phyloP scores from a whole-genome alignment of 2,329 filamentous ascomycete species.

The Fusarium sp. region DNA sequence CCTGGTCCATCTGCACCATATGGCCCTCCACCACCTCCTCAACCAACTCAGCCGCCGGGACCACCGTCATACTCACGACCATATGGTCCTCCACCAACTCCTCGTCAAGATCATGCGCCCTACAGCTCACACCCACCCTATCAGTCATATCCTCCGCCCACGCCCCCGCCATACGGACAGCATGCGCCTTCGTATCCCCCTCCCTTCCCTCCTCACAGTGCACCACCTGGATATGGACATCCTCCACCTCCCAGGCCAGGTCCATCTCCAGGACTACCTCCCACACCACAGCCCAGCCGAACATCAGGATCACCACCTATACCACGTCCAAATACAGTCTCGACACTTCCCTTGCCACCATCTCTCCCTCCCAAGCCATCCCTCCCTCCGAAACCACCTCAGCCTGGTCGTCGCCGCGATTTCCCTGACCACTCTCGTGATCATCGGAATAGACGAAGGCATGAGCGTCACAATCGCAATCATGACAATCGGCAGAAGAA shows the following conservation, averaged over 20 bases:
- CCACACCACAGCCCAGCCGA: slow-evolving; percentile 21
- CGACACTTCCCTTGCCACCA: slow-evolving; percentile 36
- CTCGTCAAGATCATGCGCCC: slow-evolving; percentile 28
- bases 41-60: slow-evolving; percentile 26
- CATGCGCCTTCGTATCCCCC: slow-evolving; percentile 36
- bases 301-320: slow-evolving; percentile 29
- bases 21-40: slow-evolving; percentile 26
- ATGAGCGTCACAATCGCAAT: slow-evolving; percentile 49
- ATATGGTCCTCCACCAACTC: slow-evolving; percentile 37
- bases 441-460: slow-evolving; percentile 47
- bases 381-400: slow-evolving; percentile 48
- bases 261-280: slow-evolving; percentile 30
- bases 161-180: slow-evolving; percentile 33
- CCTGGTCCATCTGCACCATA: slow-evolving; percentile 36
- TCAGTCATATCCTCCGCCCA: slow-evolving; percentile 36
- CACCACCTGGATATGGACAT: slow-evolving; percentile 34
- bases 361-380: slow-evolving; percentile 51
- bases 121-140: slow-evolving; percentile 39
- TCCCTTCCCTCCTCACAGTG: slow-evolving; percentile 35
- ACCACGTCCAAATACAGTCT: slow-evolving; percentile 32
- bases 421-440: slow-evolving; percentile 47
- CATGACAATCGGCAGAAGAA: slow-evolving; percentile 48
- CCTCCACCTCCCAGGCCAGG: slow-evolving; percentile 28
- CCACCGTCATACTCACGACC: slow-evolving; percentile 38
- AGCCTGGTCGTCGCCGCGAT: slow-evolving; percentile 39